These are phyloP conservation scores for Puccinia brachypodii DNA, from an alignment of 1,284 basidiomycete genomes.

Conservation along the genomic window DNA sequence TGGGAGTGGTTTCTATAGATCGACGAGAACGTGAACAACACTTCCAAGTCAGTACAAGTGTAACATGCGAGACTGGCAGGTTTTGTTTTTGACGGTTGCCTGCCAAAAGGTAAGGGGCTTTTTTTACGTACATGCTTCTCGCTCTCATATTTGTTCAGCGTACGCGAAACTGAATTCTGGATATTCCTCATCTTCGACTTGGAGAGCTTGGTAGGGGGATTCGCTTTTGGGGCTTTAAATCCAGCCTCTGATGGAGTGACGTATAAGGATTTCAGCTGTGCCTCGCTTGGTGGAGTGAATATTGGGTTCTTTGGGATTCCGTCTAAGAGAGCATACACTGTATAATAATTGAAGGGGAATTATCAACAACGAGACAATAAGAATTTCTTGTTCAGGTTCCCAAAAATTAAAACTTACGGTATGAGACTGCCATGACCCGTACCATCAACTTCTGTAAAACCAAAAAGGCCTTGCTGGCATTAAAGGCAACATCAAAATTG, in stretches of 20 bases:
- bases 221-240: background rate
- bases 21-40: background rate
- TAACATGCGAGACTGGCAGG: no score
- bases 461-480: conserved; percentile 27
- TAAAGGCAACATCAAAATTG: conserved; percentile 26
- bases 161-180: background rate
- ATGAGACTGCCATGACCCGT: conserved; percentile 39
- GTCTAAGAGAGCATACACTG: conserved; percentile 34
- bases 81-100: no score
- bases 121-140: conserved; percentile 9
- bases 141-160: conserved; percentile 27
- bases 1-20: conserved; percentile 2
- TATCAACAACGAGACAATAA: background rate
- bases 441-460: conserved; percentile 42
- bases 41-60: background rate
- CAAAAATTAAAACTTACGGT: conserved; percentile 34
- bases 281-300: conserved; percentile 8
- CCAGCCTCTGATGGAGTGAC: background rate
- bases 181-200: conserved; percentile 3
- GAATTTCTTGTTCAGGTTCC: background rate
- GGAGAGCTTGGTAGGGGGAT: background rate
- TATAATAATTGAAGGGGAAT: no score
- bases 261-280: background rate
- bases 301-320: conserved; percentile 38
- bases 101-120: background rate